Conservation (phyloP, 495 filamentous ascomycete genomes). For the Xylaria grammica region DNA sequence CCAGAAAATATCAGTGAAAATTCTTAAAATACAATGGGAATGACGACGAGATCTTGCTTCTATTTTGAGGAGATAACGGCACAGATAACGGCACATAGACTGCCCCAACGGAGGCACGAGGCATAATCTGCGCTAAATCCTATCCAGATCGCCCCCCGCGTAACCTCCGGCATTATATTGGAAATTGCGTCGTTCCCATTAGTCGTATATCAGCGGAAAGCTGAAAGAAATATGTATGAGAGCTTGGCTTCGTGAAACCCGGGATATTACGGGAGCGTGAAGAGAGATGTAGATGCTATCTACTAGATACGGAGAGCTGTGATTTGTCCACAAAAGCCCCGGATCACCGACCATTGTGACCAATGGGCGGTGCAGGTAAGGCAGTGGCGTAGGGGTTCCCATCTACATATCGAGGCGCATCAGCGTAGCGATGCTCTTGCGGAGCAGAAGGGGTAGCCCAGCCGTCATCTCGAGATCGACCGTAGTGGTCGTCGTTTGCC, state of each 20-base stretch:
- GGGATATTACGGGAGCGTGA: not conserved
- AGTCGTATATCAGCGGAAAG: slow-evolving; percentile 1
- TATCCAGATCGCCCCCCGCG: not conserved
- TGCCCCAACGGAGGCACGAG: not conserved
- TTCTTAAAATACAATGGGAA: slow-evolving; percentile 26
- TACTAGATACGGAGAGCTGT: not conserved
- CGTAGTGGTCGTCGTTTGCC: slow-evolving; percentile 32
- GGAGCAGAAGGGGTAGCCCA: slow-evolving; percentile 44
- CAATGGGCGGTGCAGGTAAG: slow-evolving; percentile 50
- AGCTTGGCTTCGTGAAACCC: not conserved
- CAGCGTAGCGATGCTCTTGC: slow-evolving; percentile 39
- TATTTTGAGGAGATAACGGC: too few relatives aligned
- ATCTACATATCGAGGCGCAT: slow-evolving; percentile 56
- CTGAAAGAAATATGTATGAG: not conserved
- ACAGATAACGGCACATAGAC: slow-evolving; percentile 10
- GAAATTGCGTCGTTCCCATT: slow-evolving; percentile 2
- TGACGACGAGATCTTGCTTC: slow-evolving; percentile 24
- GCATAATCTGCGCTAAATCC: not conserved
- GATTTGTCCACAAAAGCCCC: not conserved
- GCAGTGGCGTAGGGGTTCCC: slow-evolving; percentile 57
- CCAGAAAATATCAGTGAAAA: slow-evolving; percentile 35
- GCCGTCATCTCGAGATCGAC: slow-evolving; percentile 49
- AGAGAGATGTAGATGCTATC: slow-evolving; percentile 7
- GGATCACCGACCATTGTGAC: slow-evolving; percentile 44
- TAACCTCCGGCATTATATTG: not conserved